Percentiles rank a stretch among this genome's conserved stretches.
Conservation (phyloP, 2,329 filamentous ascomycete genomes). For the Myriangium duriaei region DNA sequence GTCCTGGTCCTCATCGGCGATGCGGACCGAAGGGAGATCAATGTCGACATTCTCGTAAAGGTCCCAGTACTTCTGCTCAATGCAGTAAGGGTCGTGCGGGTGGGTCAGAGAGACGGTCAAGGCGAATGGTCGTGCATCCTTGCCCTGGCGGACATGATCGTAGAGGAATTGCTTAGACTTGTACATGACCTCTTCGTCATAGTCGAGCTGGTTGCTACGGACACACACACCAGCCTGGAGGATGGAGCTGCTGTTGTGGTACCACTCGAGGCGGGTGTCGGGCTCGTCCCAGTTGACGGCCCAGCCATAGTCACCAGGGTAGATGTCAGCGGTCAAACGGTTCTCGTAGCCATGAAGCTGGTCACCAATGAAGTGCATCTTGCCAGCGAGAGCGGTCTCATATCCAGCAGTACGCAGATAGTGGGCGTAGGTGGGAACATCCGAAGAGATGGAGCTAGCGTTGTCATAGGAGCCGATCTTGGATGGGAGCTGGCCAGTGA, state of each 20-base stretch:
- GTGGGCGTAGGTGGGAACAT: slow-evolving; percentile 83
- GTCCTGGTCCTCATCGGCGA: slow-evolving; percentile 72
- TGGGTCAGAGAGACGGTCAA: slow-evolving; percentile 89
- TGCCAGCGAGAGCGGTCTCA: slow-evolving; percentile 80
- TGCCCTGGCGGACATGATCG: slow-evolving; percentile 74
- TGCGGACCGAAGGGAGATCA: slow-evolving; percentile 62
- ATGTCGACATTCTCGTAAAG: slow-evolving; percentile 83
- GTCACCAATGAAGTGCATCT: slow-evolving; percentile 96
- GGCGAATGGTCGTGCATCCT: slow-evolving; percentile 63
- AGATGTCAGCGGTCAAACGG: slow-evolving; percentile 87
- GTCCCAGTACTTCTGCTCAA: slow-evolving; percentile 89
- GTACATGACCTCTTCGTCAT: slow-evolving; percentile 93
- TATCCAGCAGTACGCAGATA: slow-evolving; percentile 78
- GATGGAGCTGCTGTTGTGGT: slow-evolving; percentile 90
- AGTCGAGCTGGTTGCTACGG: slow-evolving; percentile 88
- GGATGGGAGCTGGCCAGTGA: slow-evolving; percentile 80
- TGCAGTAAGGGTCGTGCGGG: slow-evolving; percentile 89
- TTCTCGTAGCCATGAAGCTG: slow-evolving; percentile 91
- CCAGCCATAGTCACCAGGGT: slow-evolving; percentile 90
- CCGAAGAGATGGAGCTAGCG: slow-evolving; percentile 68
- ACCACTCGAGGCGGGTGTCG: slow-evolving; percentile 76
- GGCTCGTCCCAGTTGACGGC: slow-evolving; percentile 92
- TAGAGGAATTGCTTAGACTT: slow-evolving; percentile 81
- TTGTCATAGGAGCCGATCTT: slow-evolving; percentile 91
- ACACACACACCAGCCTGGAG: slow-evolving; percentile 80